These are phyloP conservation scores for Talaromyces ruber DNA, from an alignment of 495 filamentous ascomycete species.

Conservation along the genomic window DNA sequence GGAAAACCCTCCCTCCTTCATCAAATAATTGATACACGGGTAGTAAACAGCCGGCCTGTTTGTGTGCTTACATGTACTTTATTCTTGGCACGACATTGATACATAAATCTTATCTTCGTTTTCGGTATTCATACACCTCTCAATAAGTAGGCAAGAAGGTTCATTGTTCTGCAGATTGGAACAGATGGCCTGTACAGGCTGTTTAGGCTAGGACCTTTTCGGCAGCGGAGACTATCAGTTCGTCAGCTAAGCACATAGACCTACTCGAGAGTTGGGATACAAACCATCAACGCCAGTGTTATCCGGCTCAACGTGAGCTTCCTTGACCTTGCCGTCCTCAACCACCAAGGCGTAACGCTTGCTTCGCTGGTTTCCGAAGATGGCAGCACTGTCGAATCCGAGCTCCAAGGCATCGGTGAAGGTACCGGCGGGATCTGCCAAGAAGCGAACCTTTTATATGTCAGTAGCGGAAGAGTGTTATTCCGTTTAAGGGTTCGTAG, in stretches of 20 bases:
- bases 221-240: slow-evolving; percentile 51
- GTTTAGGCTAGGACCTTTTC: slow-evolving; percentile 61
- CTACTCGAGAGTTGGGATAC: slow-evolving; percentile 9
- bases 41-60: slow-evolving; percentile 2
- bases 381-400: slow-evolving; percentile 67
- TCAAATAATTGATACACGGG: background rate
- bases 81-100: background rate
- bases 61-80: background rate
- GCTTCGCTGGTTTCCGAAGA: slow-evolving; percentile 78
- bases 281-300: slow-evolving; percentile 81
- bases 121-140: background rate
- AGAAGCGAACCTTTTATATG: slow-evolving; percentile 63
- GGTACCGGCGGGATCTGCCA: slow-evolving; percentile 74
- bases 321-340: slow-evolving; percentile 69
- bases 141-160: background rate
- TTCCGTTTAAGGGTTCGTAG: slow-evolving; percentile 15
- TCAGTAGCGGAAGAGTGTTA: background rate
- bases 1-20: background rate
- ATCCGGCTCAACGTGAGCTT: slow-evolving; percentile 78
- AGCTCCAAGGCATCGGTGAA: slow-evolving; percentile 85
- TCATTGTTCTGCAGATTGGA: background rate
- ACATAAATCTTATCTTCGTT: background rate
- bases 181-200: no score
- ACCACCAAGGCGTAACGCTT: slow-evolving; percentile 84
- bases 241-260: background rate